These are phyloP conservation scores for Onygenales sp. DNA, from an alignment of 2,329 filamentous ascomycete genomes.

Conservation along the genomic window DNA sequence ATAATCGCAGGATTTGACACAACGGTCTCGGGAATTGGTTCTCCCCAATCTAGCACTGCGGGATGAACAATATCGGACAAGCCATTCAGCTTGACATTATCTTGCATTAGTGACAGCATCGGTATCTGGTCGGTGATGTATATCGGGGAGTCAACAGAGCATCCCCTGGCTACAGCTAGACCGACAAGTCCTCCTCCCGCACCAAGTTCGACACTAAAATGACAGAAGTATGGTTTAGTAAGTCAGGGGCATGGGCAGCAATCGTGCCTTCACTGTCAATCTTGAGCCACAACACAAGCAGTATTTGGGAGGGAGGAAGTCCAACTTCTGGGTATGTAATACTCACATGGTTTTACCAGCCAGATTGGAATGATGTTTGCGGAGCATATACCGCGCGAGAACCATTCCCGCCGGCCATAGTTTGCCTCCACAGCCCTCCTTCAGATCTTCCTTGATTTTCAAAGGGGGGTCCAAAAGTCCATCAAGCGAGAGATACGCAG, in stretches of 20 bases:
- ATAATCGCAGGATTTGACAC: constrained; percentile 61
- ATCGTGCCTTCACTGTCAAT: neutral
- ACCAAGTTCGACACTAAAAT: constrained; percentile 71
- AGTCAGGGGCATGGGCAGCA: neutral
- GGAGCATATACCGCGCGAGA: constrained; percentile 74
- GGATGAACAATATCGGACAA: constrained; percentile 56
- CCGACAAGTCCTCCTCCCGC: constrained; percentile 83
- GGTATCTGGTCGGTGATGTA: constrained; percentile 78
- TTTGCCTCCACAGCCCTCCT: constrained; percentile 82
- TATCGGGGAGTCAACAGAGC: constrained; percentile 47
- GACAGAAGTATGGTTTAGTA: constrained; percentile 9
- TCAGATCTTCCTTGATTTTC: constrained; percentile 73
- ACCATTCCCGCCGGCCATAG: constrained; percentile 92
- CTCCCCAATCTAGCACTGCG: constrained; percentile 69
- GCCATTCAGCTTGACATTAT: constrained; percentile 75
- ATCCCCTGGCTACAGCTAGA: constrained; percentile 50
- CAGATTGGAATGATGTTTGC: constrained; percentile 57
- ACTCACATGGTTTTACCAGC: constrained; percentile 59
- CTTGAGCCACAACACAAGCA: too few relatives aligned
- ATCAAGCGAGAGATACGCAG: constrained; percentile 55
- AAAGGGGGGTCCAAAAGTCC: constrained; percentile 63
- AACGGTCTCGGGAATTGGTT: constrained; percentile 29
- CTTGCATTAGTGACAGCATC: constrained; percentile 77
- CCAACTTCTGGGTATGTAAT: neutral
- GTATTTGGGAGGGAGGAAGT: neutral